Base-by-base conservation (phyloP, 106 monocot genomes). In the Alisma plantagoaquatica region DNA sequence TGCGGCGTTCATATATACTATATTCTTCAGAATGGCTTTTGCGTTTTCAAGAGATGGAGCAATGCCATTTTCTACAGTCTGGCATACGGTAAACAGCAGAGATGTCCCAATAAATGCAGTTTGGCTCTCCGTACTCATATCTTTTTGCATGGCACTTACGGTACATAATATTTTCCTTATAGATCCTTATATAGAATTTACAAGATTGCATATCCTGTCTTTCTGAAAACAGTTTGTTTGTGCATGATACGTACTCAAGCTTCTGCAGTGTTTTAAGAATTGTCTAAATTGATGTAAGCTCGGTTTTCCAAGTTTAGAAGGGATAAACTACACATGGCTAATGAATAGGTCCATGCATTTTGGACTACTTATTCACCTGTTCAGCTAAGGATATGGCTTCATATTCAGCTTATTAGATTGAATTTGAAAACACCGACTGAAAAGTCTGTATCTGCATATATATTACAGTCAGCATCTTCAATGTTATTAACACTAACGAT, bases 41-140 rank as follows among this genome's bases (percentile, higher is more conserved):
- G 85, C 85, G 57, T 86, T 81, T 46, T 86, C 80, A 18, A 80
- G 86, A 68, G 86, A 86, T 67, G 80, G 77, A 63, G 86, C 81
- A 24, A 81, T 86, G 81, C 86, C 86, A 23, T 54, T 86, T 7
- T 86, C 86, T 12, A 62, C 81, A 7, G 33, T 77, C 8, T 86
- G 80, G 86, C 72, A 86, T 48, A 76, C 63, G 74, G 86, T 81
- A 31, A 86, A 86, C 73, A 63, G 58, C 29, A 70, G 81, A 53
- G 81, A 81, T 30, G 81, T 86, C 14, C 85, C 86, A 12, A 60
- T 81, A 43, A 77, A 81, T 66, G 86, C 77, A 55, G 80, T 86
- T 29, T 86, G 85, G 85, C 73, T 86, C 19, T 86, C 76, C 50
- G 85, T 41, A 11, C 38, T 73, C 20, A 61, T 86, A 19, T 69